A percentile compares a stretch with the other conserved stretches of the same genome.
phyloP scores from a whole-genome alignment of 169 alveolate species.

The Plasmodium gonderi region DNA sequence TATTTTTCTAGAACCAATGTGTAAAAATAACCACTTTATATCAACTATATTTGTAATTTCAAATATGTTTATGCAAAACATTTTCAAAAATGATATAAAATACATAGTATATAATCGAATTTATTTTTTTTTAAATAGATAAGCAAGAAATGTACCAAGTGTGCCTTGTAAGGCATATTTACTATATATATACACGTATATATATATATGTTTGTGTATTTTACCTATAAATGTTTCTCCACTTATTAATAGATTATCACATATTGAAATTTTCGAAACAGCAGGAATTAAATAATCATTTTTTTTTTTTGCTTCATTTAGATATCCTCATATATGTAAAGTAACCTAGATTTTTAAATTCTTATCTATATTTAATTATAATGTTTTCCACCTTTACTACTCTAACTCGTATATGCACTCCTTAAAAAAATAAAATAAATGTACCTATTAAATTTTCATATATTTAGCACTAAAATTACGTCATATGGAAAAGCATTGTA shows the following conservation, averaged over 20 bases:
- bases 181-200: not conserved
- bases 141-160: not conserved
- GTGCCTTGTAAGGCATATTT: not conserved
- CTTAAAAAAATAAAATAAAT: not conserved
- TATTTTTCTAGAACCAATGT: not conserved
- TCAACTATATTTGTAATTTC: not conserved
- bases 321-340: not conserved
- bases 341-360: not conserved
- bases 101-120: not conserved
- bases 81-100: not conserved
- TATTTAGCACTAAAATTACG: not conserved
- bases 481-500: not conserved
- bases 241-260: not conserved
- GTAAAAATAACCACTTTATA: not conserved
- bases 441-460: not conserved
- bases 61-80: not conserved
- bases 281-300: not conserved
- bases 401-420: not conserved
- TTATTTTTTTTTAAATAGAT: not conserved
- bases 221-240: not conserved
- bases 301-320: not conserved
- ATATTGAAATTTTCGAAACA: not conserved
- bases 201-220: not conserved
- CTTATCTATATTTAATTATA: not conserved
- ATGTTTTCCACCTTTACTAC: not conserved